Base-by-base conservation (phyloP, 2,329 filamentous ascomycete species). In the Metarhizium robertsii region DNA sequence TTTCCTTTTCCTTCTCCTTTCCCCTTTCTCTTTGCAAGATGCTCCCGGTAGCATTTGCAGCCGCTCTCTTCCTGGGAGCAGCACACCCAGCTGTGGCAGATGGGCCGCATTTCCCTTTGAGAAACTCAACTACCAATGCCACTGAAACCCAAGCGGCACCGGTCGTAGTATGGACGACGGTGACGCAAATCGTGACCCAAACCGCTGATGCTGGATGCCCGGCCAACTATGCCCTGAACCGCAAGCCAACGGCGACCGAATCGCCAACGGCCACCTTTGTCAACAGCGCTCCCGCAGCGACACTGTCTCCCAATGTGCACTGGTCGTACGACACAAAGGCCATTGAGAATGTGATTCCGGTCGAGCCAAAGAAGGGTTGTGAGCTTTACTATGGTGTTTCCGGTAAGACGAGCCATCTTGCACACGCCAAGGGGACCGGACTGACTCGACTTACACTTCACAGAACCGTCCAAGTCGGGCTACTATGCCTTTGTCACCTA, bases 401-500 rank as follows among this genome's bases (percentile, higher is more conserved):
- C n/a, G 51, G 59, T 59, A 45, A 42, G 57, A 11, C 6, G 4
- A 7, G n/a, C n/a, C 30, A n/a, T 7, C 14, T 45, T 18, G 16
- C 14, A 14, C 14, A 16, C 11, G 30, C 16, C 29, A 25, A 25
- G 1, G 2, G 20, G 18, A 38, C 45, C 46, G 20, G n/a, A 16
- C n/a, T 18, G 42, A 45, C 42, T 2, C 16, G 42, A 45, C 10
- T 40, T 36, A 50, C 48, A 32, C 3, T 14, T 14, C 5, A 7
- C 18, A 65, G 64, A 62, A 29, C 61, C 63, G 2, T 54, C 59
- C 16, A 54, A 62, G 54, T 46, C 59, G 8, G 64, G 63, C 4
- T 58, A 63, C 51, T 67, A 59, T 52, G 66, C 65, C 2, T 64
- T 63, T 25, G 32, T 67, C 18, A 65, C 56, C 10, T 67, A 66